Evolutionary conservation across 2,329 filamentous ascomycete species (phyloP).

Genomic region (Ophiognomonia clavigignenti-juglandacearum): DNA sequence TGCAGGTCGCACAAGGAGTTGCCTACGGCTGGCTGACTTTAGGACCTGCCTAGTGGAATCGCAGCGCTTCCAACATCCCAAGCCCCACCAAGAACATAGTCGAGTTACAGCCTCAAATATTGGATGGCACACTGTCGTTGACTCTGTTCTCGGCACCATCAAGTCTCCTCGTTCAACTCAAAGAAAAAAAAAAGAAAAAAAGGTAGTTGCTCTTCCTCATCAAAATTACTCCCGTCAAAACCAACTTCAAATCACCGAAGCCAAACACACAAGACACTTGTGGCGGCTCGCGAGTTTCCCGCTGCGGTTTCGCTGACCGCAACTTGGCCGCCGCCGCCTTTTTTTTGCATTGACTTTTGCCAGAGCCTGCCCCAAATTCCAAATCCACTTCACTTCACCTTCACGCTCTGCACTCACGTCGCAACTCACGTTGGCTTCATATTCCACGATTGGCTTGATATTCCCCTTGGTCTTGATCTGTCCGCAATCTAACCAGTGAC

Average conservation of each 20-base stretch:
- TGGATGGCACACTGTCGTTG: slow-evolving; percentile 5
- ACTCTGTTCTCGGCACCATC: neutral
- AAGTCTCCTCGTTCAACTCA: neutral
- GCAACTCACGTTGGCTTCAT: neutral
- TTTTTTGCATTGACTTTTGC: neutral
- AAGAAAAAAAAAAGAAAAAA: neutral
- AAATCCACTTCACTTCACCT: neutral
- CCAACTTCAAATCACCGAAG: neutral
- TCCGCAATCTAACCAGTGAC: neutral
- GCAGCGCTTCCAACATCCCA: slow-evolving; percentile 9
- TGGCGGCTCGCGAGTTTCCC: neutral
- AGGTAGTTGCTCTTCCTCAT: neutral
- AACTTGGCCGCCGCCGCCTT: slow-evolving; percentile 9
- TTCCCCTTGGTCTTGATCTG: neutral
- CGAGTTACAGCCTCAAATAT: slow-evolving; percentile 10
- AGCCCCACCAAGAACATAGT: no score
- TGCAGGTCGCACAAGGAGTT: slow-evolving; percentile 9
- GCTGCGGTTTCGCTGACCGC: slow-evolving; percentile 15
- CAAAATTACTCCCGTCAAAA: neutral
- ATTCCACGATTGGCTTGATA: neutral
- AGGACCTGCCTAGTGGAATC: no score
- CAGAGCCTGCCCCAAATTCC: neutral
- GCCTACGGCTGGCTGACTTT: no score
- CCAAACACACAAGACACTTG: neutral
- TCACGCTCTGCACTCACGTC: no score